Conservation (phyloP, 805 yeast genomes). For the Schizosaccharomyces lindneri region DNA sequence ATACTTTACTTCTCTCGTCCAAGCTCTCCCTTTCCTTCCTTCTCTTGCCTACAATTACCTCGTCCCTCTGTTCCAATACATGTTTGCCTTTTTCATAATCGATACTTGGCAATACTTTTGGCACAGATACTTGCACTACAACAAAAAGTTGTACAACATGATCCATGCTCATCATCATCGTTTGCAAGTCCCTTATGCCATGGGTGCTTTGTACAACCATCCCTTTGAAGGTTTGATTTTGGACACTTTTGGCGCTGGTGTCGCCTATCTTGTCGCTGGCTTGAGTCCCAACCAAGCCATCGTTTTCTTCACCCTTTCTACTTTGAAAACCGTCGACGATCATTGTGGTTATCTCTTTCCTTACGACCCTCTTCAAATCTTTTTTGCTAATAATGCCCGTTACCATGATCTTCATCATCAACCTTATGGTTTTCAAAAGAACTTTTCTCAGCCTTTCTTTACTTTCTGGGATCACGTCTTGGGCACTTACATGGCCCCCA, state of each 20-base stretch:
- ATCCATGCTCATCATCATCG: constrained; percentile 91
- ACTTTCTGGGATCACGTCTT: constrained; percentile 67
- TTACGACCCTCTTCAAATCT: constrained; percentile 62
- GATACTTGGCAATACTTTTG: constrained; percentile 91
- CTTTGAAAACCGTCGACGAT: constrained; percentile 84
- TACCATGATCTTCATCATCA: constrained; percentile 97
- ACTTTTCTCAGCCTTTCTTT: constrained; percentile 89
- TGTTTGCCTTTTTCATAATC: constrained; percentile 42
- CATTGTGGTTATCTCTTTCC: constrained; percentile 96
- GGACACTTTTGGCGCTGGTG: constrained; percentile 80
- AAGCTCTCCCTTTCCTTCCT: constrained; percentile 9
- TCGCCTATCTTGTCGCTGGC: constrained; percentile 39
- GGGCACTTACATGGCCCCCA: constrained; percentile 35
- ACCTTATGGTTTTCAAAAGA: constrained; percentile 76
- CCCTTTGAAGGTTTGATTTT: constrained; percentile 81
- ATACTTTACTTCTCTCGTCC: constrained; percentile 1
- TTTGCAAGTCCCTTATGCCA: constrained; percentile 86
- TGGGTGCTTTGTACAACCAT: constrained; percentile 84
- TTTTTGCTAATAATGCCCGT: constrained; percentile 86
- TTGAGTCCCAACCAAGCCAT: constrained; percentile 57
- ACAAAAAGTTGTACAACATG: constrained; percentile 45
- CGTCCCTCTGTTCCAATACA: constrained; percentile 30
- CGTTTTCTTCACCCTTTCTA: constrained; percentile 58
- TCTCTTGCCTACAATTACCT: constrained; percentile 38
- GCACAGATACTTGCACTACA: constrained; percentile 71